These are phyloP conservation scores for Pulveroboletus sp. DNA, from an alignment of 768 basidiomycete species.

Conservation along the genomic window DNA sequence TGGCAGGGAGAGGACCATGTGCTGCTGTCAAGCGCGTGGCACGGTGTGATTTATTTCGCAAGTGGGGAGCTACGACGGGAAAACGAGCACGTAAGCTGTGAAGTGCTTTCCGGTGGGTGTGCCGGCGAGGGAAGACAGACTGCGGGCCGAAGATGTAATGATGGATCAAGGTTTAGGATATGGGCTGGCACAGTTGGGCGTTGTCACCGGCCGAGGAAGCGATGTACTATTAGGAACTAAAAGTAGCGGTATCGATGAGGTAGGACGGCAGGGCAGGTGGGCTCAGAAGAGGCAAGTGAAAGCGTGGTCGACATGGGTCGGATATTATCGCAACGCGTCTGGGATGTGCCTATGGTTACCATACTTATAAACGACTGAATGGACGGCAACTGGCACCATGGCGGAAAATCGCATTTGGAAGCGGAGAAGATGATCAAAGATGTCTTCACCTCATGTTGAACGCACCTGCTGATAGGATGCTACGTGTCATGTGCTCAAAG, in stretches of 20 bases:
- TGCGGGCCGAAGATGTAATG: constrained; percentile 13
- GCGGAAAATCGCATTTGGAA: constrained; percentile 21
- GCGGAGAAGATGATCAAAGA: constrained; percentile 25
- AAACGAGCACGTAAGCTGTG: constrained; percentile 19
- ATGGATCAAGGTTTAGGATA: constrained; percentile 10
- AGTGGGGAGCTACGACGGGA: constrained; percentile 11
- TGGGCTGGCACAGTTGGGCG: neutral
- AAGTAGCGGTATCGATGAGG: constrained; percentile 24
- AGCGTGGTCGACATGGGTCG: constrained; percentile 25
- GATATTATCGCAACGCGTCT: constrained; percentile 29
- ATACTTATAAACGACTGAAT: constrained; percentile 27
- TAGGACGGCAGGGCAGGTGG: constrained; percentile 10
- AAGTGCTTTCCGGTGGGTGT: constrained; percentile 3
- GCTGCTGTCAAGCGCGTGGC: neutral
- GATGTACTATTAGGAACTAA: constrained; percentile 9
- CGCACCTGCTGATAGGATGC: constrained; percentile 29
- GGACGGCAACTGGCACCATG: constrained; percentile 23
- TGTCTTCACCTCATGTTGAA: constrained; percentile 29
- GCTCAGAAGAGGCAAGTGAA: constrained; percentile 19
- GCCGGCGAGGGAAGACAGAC: constrained; percentile 6
- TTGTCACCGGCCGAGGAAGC: constrained; percentile 12
- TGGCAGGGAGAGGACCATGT: neutral
- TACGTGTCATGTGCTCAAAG: constrained; percentile 25
- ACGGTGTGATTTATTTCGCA: neutral
- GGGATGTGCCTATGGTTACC: constrained; percentile 23